These are phyloP conservation scores for Entomortierella beljakovae DNA, from an alignment of 192 early-diverging fungal genomes.

Conservation along the genomic window DNA sequence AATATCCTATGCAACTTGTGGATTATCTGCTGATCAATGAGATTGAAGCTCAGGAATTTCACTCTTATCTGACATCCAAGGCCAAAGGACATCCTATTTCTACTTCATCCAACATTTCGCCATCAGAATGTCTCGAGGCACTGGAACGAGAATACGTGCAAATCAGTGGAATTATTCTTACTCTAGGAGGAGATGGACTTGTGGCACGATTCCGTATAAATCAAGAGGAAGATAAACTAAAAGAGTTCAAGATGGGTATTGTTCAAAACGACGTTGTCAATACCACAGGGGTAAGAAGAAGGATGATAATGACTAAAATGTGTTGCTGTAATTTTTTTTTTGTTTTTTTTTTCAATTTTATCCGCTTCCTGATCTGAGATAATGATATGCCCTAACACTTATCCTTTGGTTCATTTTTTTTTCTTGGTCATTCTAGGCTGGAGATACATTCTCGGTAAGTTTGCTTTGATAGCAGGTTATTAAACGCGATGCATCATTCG, in stretches of 20 bases:
- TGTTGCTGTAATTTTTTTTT: background rate
- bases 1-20: slow-evolving; percentile 68
- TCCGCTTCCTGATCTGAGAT: background rate
- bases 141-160: slow-evolving; percentile 57
- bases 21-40: slow-evolving; percentile 88
- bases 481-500: background rate
- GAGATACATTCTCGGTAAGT: slow-evolving; percentile 72
- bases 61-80: slow-evolving; percentile 35
- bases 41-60: slow-evolving; percentile 71
- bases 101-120: slow-evolving; percentile 40
- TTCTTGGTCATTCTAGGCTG: no score
- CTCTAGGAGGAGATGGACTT: slow-evolving; percentile 75
- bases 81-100: background rate
- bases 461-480: background rate
- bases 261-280: slow-evolving; percentile 63
- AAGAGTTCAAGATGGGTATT: slow-evolving; percentile 55
- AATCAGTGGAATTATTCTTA: slow-evolving; percentile 73
- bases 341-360: background rate
- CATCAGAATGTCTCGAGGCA: slow-evolving; percentile 34
- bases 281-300: slow-evolving; percentile 58
- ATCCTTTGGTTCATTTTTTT: no score
- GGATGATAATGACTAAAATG: no score
- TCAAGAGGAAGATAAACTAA: slow-evolving; percentile 42
- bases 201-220: slow-evolving; percentile 58
- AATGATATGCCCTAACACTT: no score